phyloP scores from a whole-genome alignment of 768 basidiomycete genomes.

The Leccinum subgranulosum region DNA sequence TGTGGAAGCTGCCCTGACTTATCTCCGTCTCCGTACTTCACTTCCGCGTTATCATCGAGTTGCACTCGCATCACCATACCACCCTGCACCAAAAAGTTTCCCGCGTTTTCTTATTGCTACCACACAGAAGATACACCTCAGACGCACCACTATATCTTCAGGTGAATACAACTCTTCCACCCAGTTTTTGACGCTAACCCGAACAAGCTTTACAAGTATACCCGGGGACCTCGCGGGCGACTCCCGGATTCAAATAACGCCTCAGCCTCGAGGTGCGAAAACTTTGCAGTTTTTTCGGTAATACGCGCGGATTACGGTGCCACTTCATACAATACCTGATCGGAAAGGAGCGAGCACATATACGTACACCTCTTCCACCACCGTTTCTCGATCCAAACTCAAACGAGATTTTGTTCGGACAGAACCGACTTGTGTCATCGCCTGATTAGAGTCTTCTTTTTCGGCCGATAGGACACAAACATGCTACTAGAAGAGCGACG shows the following conservation, averaged over 20 bases:
- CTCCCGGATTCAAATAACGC: not conserved
- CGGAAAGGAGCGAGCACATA: slow-evolving; percentile 4
- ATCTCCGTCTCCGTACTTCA: slow-evolving; percentile 22
- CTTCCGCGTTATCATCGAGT: slow-evolving; percentile 14
- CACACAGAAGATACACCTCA: not conserved
- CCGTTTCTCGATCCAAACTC: slow-evolving; percentile 1
- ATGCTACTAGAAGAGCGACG: slow-evolving; percentile 4
- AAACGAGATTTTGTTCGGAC: not conserved
- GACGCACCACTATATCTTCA: not conserved
- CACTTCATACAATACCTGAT: slow-evolving; percentile 4
- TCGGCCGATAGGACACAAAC: slow-evolving; percentile 3
- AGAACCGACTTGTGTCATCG: not conserved
- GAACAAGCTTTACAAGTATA: not conserved
- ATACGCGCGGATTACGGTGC: slow-evolving; percentile 7
- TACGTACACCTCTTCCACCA: not conserved
- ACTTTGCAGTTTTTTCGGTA: slow-evolving; percentile 1
- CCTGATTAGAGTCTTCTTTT: slow-evolving; percentile 1
- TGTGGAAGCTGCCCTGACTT: slow-evolving; percentile 14
- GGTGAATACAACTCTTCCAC: not conserved
- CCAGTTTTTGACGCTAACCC: not conserved
- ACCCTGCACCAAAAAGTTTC: slow-evolving; percentile 1
- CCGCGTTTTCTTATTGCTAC: not conserved
- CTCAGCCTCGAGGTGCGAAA: slow-evolving; percentile 9
- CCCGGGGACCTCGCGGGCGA: not conserved
- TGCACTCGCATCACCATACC: not conserved